A percentile compares a stretch with the other conserved stretches of the same genome.
phyloP scores from a whole-genome alignment of 2,329 filamentous ascomycete genomes.

The Thelonectria blattea region DNA sequence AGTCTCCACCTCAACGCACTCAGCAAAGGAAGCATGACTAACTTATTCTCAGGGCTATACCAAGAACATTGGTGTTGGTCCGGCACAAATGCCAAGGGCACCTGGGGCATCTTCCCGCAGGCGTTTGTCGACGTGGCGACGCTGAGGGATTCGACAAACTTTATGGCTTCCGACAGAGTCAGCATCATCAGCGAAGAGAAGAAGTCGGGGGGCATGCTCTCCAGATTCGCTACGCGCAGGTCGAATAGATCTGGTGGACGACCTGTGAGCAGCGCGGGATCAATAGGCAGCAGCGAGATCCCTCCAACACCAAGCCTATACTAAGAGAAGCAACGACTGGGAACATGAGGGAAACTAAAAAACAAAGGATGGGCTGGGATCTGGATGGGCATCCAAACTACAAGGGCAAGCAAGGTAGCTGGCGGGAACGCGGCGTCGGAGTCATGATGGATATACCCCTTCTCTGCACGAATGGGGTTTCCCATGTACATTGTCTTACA shows the following conservation, averaged over 20 bases:
- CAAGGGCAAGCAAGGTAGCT: conserved; percentile 1
- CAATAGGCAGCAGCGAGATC: conserved; percentile 41
- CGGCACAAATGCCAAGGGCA: conserved; percentile 58
- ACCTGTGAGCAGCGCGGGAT: conserved; percentile 43
- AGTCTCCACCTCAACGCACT: conserved; percentile 36
- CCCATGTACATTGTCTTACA: conserved; percentile 11
- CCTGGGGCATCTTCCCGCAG: conserved; percentile 60
- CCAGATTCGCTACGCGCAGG: conserved; percentile 44
- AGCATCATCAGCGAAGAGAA: conserved; percentile 44
- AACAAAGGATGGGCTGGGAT: conserved; percentile 1
- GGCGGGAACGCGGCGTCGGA: conserved; percentile 17
- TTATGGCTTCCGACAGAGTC: conserved; percentile 36
- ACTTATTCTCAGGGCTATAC: conserved; percentile 47
- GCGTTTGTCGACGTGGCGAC: conserved; percentile 55
- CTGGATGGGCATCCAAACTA: conserved; percentile 18
- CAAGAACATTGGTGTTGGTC: conserved; percentile 63
- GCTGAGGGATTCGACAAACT: conserved; percentile 46
- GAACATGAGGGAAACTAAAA: not conserved
- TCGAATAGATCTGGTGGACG: conserved; percentile 36
- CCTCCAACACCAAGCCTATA: conserved; percentile 27
- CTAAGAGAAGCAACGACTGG: conserved; percentile 13
- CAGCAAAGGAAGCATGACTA: conserved; percentile 9
- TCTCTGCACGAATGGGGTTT: conserved; percentile 14
- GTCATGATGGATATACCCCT: conserved; percentile 25
- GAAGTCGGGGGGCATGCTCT: conserved; percentile 42